phyloP scores from a whole-genome alignment of 108 stramenopile species.

The Nitzschia sp. region DNA sequence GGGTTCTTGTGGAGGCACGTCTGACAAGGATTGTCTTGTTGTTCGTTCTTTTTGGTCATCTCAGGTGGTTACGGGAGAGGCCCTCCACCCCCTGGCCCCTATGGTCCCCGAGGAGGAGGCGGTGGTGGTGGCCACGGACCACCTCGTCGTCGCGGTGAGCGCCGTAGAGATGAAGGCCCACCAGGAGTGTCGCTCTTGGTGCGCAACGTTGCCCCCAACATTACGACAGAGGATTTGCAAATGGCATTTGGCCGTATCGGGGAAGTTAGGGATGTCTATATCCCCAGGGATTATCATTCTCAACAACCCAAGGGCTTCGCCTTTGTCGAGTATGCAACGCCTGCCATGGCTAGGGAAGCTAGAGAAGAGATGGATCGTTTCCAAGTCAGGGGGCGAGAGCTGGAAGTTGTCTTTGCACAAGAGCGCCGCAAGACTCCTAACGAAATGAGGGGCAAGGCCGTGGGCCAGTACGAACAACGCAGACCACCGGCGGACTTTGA shows the following conservation, averaged over 20 bases:
- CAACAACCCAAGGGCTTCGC: slow-evolving; percentile 88
- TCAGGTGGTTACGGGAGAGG: slow-evolving; percentile 20
- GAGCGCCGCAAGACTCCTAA: slow-evolving; percentile 85
- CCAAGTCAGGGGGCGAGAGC: slow-evolving; percentile 75
- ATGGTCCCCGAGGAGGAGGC: slow-evolving; percentile 18
- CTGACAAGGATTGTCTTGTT: neutral
- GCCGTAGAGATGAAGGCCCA: slow-evolving; percentile 73
- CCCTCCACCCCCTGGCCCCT: slow-evolving; percentile 29
- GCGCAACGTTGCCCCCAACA: slow-evolving; percentile 72
- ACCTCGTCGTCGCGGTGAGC: slow-evolving; percentile 42
- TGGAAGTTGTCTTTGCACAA: slow-evolving; percentile 89
- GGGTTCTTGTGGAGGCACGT: neutral
- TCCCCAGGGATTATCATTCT: slow-evolving; percentile 83
- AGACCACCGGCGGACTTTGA: slow-evolving; percentile 15
- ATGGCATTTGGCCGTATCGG: slow-evolving; percentile 82
- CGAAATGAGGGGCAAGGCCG: slow-evolving; percentile 74
- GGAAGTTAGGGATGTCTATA: slow-evolving; percentile 85
- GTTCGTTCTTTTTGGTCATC: neutral
- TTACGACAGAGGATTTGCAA: slow-evolving; percentile 69
- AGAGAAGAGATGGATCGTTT: slow-evolving; percentile 89
- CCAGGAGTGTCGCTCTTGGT: slow-evolving; percentile 84
- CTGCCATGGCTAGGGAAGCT: slow-evolving; percentile 78
- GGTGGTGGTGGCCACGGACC: slow-evolving; percentile 14
- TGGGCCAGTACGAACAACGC: slow-evolving; percentile 8
- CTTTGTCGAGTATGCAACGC: slow-evolving; percentile 83